Evolutionary conservation across 2,329 filamentous ascomycete genomes (phyloP).

Genomic region (Nothopassalora personata): DNA sequence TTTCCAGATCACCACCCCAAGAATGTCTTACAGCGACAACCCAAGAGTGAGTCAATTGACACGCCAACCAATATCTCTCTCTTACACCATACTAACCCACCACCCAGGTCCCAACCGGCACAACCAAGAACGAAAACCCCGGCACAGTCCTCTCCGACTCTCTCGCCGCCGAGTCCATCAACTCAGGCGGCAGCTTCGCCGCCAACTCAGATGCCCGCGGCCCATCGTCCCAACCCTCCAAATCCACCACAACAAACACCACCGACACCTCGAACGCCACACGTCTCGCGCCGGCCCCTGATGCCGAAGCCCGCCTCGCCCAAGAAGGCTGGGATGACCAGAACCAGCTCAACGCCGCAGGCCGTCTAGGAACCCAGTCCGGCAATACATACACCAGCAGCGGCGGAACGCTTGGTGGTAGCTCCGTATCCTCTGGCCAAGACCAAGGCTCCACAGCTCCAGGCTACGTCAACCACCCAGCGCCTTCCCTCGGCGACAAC

Average conservation of each 20-base stretch:
- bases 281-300: slow-evolving; percentile 45
- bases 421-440: not conserved
- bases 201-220: slow-evolving; percentile 53
- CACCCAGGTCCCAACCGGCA: slow-evolving; percentile 36
- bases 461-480: slow-evolving; percentile 10
- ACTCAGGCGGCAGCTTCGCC: slow-evolving; percentile 55
- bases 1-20: not conserved
- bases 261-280: slow-evolving; percentile 51
- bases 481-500: slow-evolving; percentile 29
- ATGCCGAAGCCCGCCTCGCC: slow-evolving; percentile 43
- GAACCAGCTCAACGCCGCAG: slow-evolving; percentile 37
- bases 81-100: not conserved
- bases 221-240: slow-evolving; percentile 46
- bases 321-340: slow-evolving; percentile 37
- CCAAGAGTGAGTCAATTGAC: not conserved
- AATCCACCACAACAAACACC: slow-evolving; percentile 52
- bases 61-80: not conserved
- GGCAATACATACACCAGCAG: slow-evolving; percentile 33
- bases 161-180: slow-evolving; percentile 67
- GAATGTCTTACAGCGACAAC: not conserved
- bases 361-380: slow-evolving; percentile 34
- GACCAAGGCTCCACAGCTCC: not conserved
- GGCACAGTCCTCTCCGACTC: slow-evolving; percentile 64
- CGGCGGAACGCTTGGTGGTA: slow-evolving; percentile 6
- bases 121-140: slow-evolving; percentile 55